Evolutionary conservation across 805 yeast genomes (phyloP).

Genomic region (Brettanomyces naardenensis): DNA sequence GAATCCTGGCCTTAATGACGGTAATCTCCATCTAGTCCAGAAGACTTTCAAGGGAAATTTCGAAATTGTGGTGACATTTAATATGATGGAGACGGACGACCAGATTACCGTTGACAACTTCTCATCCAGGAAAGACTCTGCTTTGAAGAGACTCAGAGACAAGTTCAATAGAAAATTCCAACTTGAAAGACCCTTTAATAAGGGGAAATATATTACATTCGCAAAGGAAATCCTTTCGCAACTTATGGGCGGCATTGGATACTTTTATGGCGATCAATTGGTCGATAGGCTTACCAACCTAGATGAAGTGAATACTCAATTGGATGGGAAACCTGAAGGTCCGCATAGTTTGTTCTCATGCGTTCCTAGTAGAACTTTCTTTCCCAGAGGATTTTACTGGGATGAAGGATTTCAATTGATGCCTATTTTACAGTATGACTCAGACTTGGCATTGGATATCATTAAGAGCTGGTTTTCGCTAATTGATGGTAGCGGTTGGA

Average conservation of each 20-base stretch:
- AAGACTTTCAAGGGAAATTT: constrained; percentile 65
- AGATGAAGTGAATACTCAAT: constrained; percentile 49
- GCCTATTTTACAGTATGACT: constrained; percentile 75
- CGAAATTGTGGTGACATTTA: constrained; percentile 66
- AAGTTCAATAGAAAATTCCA: constrained; percentile 47
- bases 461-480: constrained; percentile 79
- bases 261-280: constrained; percentile 73
- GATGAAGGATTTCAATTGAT: constrained; percentile 95
- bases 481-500: constrained; percentile 92
- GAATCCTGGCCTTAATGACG: constrained; percentile 52
- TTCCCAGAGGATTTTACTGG: constrained; percentile 97
- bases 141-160: constrained; percentile 34
- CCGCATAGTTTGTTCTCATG: constrained; percentile 72
- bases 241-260: constrained; percentile 83
- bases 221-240: constrained; percentile 78
- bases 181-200: constrained; percentile 47
- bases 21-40: constrained; percentile 76
- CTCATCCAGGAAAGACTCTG: constrained; percentile 24
- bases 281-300: constrained; percentile 67
- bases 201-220: constrained; percentile 38
- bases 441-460: constrained; percentile 73
- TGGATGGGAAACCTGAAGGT: constrained; percentile 56
- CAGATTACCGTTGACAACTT: constrained; percentile 32
- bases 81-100: constrained; percentile 35
- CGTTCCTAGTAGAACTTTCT: constrained; percentile 88